Conservation (phyloP, 2,329 filamentous ascomycete species). For the Sporothrix luriei region DNA sequence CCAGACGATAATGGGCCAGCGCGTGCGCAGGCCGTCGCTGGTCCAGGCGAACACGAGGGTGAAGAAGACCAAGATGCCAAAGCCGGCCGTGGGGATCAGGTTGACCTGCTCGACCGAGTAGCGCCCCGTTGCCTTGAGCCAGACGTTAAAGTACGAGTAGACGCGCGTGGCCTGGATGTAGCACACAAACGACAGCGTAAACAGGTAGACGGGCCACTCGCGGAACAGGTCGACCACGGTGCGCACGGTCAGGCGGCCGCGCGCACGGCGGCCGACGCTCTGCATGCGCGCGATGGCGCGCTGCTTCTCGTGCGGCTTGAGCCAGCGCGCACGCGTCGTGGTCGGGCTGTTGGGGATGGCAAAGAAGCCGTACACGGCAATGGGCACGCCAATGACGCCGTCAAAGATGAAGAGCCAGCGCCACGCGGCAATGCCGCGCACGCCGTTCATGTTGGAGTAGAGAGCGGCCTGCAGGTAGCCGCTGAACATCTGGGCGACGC, state of each 20-base stretch:
- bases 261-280: conserved; percentile 17
- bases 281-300: conserved; percentile 32
- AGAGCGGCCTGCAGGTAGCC: conserved; percentile 47
- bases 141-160: conserved; percentile 35
- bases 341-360: conserved; percentile 37
- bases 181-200: conserved; percentile 30
- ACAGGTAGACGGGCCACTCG: conserved; percentile 35
- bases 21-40: conserved; percentile 51
- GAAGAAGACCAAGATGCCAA: conserved; percentile 43
- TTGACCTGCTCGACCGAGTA: conserved; percentile 53
- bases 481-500: conserved; percentile 41
- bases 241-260: neutral
- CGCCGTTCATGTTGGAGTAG: conserved; percentile 43
- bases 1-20: conserved; percentile 54
- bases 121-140: conserved; percentile 41
- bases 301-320: conserved; percentile 25
- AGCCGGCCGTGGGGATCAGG: conserved; percentile 47
- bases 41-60: conserved; percentile 57
- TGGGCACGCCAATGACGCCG: conserved; percentile 39
- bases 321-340: conserved; percentile 32
- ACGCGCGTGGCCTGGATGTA: conserved; percentile 33
- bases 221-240: conserved; percentile 24
- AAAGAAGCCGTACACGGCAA: conserved; percentile 38
- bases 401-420: conserved; percentile 50
- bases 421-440: conserved; percentile 43